Base-by-base conservation (phyloP, 352 stramenopile genomes). In the Lagenidium giganteum region DNA sequence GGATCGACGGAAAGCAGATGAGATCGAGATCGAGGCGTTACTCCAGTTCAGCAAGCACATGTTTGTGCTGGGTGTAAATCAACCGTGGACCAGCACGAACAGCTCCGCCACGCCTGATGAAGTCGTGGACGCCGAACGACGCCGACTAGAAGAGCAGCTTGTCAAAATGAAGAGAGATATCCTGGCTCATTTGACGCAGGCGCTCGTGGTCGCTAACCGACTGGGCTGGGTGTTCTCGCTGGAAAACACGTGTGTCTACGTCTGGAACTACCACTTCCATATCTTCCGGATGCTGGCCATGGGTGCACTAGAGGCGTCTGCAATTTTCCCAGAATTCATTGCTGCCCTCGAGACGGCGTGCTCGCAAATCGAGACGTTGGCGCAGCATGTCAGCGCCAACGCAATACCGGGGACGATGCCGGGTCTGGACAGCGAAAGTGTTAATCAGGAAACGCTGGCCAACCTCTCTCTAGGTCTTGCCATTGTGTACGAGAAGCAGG, bases 251-350 rank as follows among this genome's bases (percentile, higher is more conserved):
- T 83, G 73, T 13, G 75, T 87, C 13, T 92, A 87, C 47, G 38
- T 96, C n/a, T 96, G 84, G 83, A 96, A 97, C 53, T 92, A 90
- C 35, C 88, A 97, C 43, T 87, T 95, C 14, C 83, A 94, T 34
- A 40, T 96, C 8, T 87, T 96, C 42, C 51, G 74, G 3, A 57
- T 76, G 39, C 16, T 82, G 16, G 18, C 65, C 25, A 32, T 11
- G 8, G 32, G 13, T 14, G 14, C 27, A 6, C 33, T 30, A 11
- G 46, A 42, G 11, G 20, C 2, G 3, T 55, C 46, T 40, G n/a
- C 51, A 33, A 66, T 93, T 24, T 38, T 93, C 2, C 57, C 63
- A 0, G 80, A 92, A 12, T 83, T 78, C 23, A 14, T 84, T 11
- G 50, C 36, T n/a, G 70, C 78, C 2, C 76, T 95, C 51, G 67